Evolutionary conservation across 1,284 basidiomycete genomes (phyloP), one percentile per base, ranked within the genome.

Genomic region (Melampsora americana): DNA sequence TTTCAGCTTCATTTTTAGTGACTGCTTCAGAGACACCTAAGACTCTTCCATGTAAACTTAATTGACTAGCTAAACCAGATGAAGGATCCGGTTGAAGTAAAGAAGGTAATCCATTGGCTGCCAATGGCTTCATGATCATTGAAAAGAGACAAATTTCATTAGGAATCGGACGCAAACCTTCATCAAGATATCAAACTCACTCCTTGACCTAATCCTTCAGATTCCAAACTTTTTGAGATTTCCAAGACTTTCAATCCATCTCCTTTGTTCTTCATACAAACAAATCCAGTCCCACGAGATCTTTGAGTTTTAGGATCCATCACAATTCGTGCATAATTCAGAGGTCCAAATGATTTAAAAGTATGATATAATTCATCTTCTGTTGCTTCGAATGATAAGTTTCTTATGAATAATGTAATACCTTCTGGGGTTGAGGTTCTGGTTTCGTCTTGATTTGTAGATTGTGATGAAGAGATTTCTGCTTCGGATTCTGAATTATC

Each of bases 81-180:
- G 93, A 94, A 0, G 95, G 95, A 84, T 99, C 96, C n/a, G 93
- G 91, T 6, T 93, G 95, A 7, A 96, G 87, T 59, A 97, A 88
- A 0, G 93, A 94, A 7, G 92, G 90, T 32, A 93, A 84, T 35
- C 61, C 62, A 59, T 78, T 78, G 5, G 73, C 65, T 12, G 66
- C 65, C 11, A 71, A 61, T 39, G 70, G 79, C 62, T 68, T 20
- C n/a, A n/a, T n/a, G n/a, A n/a, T n/a, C n/a, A n/a, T n/a, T 66
- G 66, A 77, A 77, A 50, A 78, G 64, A 64, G 26, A 67, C 74
- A 56, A 77, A 48, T 68, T 68, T 70, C 20, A 48, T n/a, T 32
- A 18, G 50, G 28, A n/a, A n/a, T 11, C 42, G 61, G 23, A 82
- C 81, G 74, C 59, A 82, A 81, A 44, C 23, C 44, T 46, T 48